Percentiles rank a stretch among this genome's conserved stretches.
Conservation (phyloP, 345 rosid genomes). For the Capsella bursapastoris region DNA sequence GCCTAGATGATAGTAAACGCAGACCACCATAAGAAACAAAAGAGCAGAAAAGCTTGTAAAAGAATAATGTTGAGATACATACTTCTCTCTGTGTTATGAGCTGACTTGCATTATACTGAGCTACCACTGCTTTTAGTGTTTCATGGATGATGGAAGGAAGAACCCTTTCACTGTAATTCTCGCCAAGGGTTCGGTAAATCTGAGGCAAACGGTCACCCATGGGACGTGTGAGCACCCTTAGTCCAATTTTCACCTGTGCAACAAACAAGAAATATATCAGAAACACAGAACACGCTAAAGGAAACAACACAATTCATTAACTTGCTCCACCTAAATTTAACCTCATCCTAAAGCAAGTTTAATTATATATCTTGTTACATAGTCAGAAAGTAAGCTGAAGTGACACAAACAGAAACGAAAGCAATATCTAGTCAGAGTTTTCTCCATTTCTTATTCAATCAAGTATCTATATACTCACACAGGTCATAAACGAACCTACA, state of each 20-base stretch:
- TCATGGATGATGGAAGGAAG: slow-evolving; percentile 94
- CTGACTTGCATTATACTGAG: slow-evolving; percentile 96
- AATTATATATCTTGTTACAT: neutral
- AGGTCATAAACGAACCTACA: slow-evolving; percentile 1
- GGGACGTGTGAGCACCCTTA: slow-evolving; percentile 94
- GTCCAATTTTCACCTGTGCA: slow-evolving; percentile 86
- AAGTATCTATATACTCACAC: neutral
- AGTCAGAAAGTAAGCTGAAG: too few relatives aligned
- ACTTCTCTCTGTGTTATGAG: slow-evolving; percentile 97
- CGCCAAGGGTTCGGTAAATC: slow-evolving; percentile 80
- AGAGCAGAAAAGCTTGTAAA: neutral
- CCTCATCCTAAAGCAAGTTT: neutral
- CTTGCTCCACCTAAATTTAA: neutral
- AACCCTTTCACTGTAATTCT: slow-evolving; percentile 84
- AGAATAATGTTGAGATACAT: neutral
- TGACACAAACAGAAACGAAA: too few relatives aligned
- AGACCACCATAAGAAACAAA: neutral
- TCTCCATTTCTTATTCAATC: neutral
- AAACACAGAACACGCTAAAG: neutral
- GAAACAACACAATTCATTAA: neutral
- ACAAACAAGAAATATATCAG: slow-evolving; percentile 19
- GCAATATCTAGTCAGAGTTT: too few relatives aligned
- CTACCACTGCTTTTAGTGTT: slow-evolving; percentile 91
- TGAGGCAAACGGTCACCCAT: slow-evolving; percentile 69
- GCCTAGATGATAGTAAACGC: slow-evolving; percentile 24